A percentile compares a stretch with the other conserved stretches of the same genome.
These are phyloP conservation scores for Penicillium frequentans DNA, from an alignment of 2,329 filamentous ascomycete species.

Conservation along the genomic window DNA sequence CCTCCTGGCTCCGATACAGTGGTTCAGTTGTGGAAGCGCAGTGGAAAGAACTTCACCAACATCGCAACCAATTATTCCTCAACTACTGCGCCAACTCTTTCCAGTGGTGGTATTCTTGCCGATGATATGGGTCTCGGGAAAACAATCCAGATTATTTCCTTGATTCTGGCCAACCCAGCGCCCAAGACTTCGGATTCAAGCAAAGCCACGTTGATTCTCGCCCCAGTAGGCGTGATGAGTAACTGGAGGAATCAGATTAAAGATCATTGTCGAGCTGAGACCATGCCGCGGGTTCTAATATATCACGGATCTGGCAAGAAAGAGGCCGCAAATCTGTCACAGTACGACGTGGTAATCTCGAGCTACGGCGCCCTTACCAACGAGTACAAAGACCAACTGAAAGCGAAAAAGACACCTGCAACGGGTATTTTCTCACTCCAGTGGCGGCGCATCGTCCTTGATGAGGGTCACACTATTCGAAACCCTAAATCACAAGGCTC, in stretches of 20 bases:
- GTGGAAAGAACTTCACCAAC: conserved; percentile 58
- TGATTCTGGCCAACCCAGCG: conserved; percentile 63
- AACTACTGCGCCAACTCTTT: conserved; percentile 58
- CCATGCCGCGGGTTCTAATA: conserved; percentile 65
- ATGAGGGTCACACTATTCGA: conserved; percentile 80
- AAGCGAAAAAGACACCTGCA: conserved; percentile 44
- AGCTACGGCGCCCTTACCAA: conserved; percentile 75
- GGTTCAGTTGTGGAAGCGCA: conserved; percentile 75
- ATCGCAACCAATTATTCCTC: conserved; percentile 71
- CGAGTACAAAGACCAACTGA: conserved; percentile 57
- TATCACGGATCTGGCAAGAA: conserved; percentile 70
- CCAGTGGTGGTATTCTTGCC: conserved; percentile 80
- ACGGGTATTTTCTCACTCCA: conserved; percentile 62
- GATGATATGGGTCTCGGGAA: conserved; percentile 95
- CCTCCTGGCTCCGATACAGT: conserved; percentile 57
- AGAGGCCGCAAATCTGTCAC: conserved; percentile 58
- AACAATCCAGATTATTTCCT: conserved; percentile 79
- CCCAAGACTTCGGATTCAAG: conserved; percentile 46
- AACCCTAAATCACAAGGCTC: conserved; percentile 74
- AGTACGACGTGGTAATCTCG: conserved; percentile 77
- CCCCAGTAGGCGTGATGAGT: conserved; percentile 82
- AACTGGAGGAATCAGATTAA: conserved; percentile 84
- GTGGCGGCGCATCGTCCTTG: conserved; percentile 78
- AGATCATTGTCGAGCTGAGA: conserved; percentile 66
- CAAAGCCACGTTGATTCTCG: conserved; percentile 73